Evolutionary conservation across 2,329 filamentous ascomycete species (phyloP).

Genomic region (Claviceps paspali): DNA sequence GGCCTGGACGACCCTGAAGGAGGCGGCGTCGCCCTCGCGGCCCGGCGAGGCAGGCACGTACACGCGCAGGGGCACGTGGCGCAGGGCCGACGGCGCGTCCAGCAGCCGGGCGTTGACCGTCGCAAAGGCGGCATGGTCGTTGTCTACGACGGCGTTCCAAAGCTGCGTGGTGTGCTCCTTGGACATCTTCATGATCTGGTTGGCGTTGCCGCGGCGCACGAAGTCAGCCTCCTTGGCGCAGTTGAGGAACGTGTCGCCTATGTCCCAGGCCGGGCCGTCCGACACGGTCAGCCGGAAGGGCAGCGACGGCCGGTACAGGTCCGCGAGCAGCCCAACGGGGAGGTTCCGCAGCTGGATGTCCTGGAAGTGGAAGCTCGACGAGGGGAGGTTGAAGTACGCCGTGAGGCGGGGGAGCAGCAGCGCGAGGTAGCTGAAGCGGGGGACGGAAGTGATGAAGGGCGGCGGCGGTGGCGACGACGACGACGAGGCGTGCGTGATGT

Average conservation of each 20-base stretch:
- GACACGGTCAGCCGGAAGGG: constrained; percentile 41
- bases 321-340: constrained; percentile 36
- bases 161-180: constrained; percentile 70
- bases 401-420: constrained; percentile 39
- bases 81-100: constrained; percentile 56
- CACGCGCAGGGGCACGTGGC: constrained; percentile 73
- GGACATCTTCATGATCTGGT: constrained; percentile 77
- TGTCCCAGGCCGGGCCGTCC: constrained; percentile 43
- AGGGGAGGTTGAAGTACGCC: constrained; percentile 35
- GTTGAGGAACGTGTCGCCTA: constrained; percentile 48
- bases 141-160: constrained; percentile 67
- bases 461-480: background rate
- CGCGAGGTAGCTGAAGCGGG: constrained; percentile 44
- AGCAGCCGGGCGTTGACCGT: constrained; percentile 65
- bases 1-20: constrained; percentile 61
- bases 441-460: constrained; percentile 38
- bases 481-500: constrained; percentile 32
- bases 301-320: constrained; percentile 38
- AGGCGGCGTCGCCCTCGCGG: constrained; percentile 22
- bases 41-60: constrained; percentile 48
- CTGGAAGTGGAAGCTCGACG: constrained; percentile 45
- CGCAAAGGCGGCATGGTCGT: constrained; percentile 58
- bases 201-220: constrained; percentile 72
- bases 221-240: constrained; percentile 66
- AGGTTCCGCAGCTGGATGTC: constrained; percentile 37